A percentile compares a stretch with the other conserved stretches of the same genome.
Evolutionary conservation across 371 early-diverging fungal genomes (phyloP).

Genomic region (Blyttiomyces sp.): DNA sequence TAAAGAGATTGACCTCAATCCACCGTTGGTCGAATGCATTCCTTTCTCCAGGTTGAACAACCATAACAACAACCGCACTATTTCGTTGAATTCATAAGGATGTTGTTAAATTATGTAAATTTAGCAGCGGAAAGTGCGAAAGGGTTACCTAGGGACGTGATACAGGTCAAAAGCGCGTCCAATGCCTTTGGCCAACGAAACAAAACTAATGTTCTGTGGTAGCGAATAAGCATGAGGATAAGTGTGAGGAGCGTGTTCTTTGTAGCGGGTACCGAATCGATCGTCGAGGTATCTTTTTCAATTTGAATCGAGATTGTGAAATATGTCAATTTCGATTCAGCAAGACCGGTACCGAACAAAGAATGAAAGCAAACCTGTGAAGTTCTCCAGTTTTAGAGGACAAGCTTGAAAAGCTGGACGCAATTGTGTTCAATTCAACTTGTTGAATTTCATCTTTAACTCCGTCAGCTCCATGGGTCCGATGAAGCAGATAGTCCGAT

Average conservation of each 20-base stretch:
- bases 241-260: neutral
- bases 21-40: slow-evolving; percentile 93
- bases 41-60: slow-evolving; percentile 90
- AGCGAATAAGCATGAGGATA: neutral
- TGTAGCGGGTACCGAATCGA: neutral
- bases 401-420: slow-evolving; percentile 86
- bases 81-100: too few relatives aligned
- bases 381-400: slow-evolving; percentile 71
- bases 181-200: slow-evolving; percentile 72
- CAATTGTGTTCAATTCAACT: slow-evolving; percentile 96
- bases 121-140: too few relatives aligned
- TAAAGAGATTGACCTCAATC: slow-evolving; percentile 80
- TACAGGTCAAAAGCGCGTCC: slow-evolving; percentile 81
- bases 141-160: slow-evolving; percentile 31
- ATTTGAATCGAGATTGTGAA: neutral
- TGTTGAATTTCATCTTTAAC: slow-evolving; percentile 66
- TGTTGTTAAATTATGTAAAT: too few relatives aligned
- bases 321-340: too few relatives aligned
- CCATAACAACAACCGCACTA: slow-evolving; percentile 83
- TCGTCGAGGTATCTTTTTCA: neutral
- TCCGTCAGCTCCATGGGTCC: too few relatives aligned
- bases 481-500: slow-evolving; percentile 91
- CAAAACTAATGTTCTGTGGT: slow-evolving; percentile 59
- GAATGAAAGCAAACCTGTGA: slow-evolving; percentile 59
- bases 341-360: neutral